phyloP scores from a whole-genome alignment of 2,329 filamentous ascomycete species.

The Gnomoniopsis sp. region DNA sequence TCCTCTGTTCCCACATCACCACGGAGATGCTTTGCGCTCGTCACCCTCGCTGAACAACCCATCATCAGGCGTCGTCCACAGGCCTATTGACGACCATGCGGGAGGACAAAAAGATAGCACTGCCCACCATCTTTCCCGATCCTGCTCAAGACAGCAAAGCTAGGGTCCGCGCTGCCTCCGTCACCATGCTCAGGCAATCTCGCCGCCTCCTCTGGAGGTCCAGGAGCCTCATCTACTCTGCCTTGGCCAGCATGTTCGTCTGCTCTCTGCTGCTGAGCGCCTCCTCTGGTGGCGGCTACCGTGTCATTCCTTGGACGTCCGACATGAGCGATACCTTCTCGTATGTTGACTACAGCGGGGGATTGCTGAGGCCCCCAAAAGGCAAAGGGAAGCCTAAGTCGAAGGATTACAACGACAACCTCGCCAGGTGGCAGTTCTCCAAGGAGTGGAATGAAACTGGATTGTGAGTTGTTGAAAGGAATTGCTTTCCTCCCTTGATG shows the following conservation, averaged over 20 bases:
- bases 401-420: slow-evolving; percentile 17
- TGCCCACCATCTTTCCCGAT: slow-evolving; percentile 6
- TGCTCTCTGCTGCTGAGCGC: slow-evolving; percentile 42
- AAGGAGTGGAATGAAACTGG: slow-evolving; percentile 37
- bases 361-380: slow-evolving; percentile 4
- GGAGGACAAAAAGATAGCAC: slow-evolving; percentile 8
- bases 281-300: slow-evolving; percentile 29
- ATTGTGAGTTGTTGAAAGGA: slow-evolving; percentile 26
- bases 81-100: slow-evolving; percentile 11
- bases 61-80: slow-evolving; percentile 6
- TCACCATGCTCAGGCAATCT: slow-evolving; percentile 27
- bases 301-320: slow-evolving; percentile 31
- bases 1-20: background rate
- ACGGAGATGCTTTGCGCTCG: slow-evolving; percentile 9
- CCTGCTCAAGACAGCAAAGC: slow-evolving; percentile 10
- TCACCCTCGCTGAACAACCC: slow-evolving; percentile 6
- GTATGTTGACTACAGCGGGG: slow-evolving; percentile 11
- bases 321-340: slow-evolving; percentile 15
- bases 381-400: slow-evolving; percentile 8
- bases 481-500: background rate
- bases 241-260: slow-evolving; percentile 36
- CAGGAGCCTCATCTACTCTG: slow-evolving; percentile 38
- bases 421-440: slow-evolving; percentile 29
- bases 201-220: slow-evolving; percentile 28
- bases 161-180: slow-evolving; percentile 15